phyloP scores from a whole-genome alignment of 2,329 filamentous ascomycete genomes.

The Phoma sp. region DNA sequence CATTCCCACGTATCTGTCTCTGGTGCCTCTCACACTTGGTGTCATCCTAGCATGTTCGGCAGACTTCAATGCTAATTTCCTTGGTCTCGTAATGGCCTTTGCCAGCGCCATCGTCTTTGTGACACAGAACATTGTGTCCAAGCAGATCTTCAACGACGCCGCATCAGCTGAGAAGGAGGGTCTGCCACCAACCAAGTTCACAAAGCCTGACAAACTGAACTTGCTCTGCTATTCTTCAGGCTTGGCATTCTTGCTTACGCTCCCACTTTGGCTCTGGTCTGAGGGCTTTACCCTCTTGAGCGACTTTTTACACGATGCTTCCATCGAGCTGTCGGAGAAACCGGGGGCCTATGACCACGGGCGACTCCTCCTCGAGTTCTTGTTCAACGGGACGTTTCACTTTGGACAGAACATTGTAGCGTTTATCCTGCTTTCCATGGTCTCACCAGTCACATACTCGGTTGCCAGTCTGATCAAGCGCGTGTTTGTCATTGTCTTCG shows the following conservation, averaged over 20 bases:
- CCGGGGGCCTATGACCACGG: slow-evolving; percentile 74
- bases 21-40: slow-evolving; percentile 90
- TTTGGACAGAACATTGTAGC: slow-evolving; percentile 96
- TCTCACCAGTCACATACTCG: slow-evolving; percentile 95
- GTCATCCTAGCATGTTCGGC: slow-evolving; percentile 96
- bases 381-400: slow-evolving; percentile 97
- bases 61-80: slow-evolving; percentile 84
- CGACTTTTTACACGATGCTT: slow-evolving; percentile 83
- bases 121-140: slow-evolving; percentile 97
- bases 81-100: slow-evolving; percentile 89
- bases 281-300: slow-evolving; percentile 80
- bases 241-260: slow-evolving; percentile 84
- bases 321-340: slow-evolving; percentile 76
- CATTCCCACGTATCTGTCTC: slow-evolving; percentile 72
- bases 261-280: slow-evolving; percentile 91
- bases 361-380: slow-evolving; percentile 75
- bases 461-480: slow-evolving; percentile 96
- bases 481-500: slow-evolving; percentile 94
- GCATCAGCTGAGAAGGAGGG: slow-evolving; percentile 80
- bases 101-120: slow-evolving; percentile 94
- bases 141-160: slow-evolving; percentile 95
- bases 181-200: slow-evolving; percentile 61
- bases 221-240: slow-evolving; percentile 96
- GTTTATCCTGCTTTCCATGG: slow-evolving; percentile 88
- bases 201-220: slow-evolving; percentile 95